Conservation (phyloP, 2,329 filamentous ascomycete species). For the Calonectria montana region DNA sequence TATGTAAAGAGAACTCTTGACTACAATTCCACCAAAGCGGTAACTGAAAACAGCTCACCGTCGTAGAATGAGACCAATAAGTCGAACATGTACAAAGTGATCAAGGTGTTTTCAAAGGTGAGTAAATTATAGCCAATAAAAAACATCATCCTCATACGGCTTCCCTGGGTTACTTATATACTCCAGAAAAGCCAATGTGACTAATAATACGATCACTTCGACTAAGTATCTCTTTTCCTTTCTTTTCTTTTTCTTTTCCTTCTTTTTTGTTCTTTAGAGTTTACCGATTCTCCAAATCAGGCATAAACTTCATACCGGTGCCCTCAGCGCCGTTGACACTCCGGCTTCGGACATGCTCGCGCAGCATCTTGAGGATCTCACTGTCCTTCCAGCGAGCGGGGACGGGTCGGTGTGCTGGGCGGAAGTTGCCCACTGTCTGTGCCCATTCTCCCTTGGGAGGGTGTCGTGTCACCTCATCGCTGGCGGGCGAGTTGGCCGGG, state of each 20-base stretch:
- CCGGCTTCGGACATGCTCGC: conserved; percentile 80
- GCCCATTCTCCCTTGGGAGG: conserved; percentile 83
- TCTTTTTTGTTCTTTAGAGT: not conserved
- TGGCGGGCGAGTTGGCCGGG: conserved; percentile 44
- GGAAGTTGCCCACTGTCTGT: conserved; percentile 94
- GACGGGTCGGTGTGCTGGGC: conserved; percentile 91
- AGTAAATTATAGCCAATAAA: too few species aligned
- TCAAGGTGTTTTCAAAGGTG: too few species aligned
- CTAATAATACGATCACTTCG: too few species aligned
- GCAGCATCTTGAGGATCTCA: conserved; percentile 80
- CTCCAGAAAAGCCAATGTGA: too few species aligned
- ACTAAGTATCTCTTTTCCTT: too few species aligned
- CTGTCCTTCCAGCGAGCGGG: conserved; percentile 87
- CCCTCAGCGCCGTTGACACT: conserved; percentile 54
- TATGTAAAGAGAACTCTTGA: too few species aligned
- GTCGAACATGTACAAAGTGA: too few species aligned
- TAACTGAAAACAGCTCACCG: too few species aligned
- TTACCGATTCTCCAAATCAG: conserved; percentile 51
- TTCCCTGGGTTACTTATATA: too few species aligned
- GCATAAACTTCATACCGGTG: conserved; percentile 69
- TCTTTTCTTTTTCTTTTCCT: not conserved
- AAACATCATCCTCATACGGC: too few species aligned
- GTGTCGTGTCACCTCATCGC: conserved; percentile 49
- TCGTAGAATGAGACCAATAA: too few species aligned
- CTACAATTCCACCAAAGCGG: too few species aligned